These are phyloP conservation scores for Silene conica DNA, from an alignment of 148 eudicot genomes.

Conservation along the genomic window DNA sequence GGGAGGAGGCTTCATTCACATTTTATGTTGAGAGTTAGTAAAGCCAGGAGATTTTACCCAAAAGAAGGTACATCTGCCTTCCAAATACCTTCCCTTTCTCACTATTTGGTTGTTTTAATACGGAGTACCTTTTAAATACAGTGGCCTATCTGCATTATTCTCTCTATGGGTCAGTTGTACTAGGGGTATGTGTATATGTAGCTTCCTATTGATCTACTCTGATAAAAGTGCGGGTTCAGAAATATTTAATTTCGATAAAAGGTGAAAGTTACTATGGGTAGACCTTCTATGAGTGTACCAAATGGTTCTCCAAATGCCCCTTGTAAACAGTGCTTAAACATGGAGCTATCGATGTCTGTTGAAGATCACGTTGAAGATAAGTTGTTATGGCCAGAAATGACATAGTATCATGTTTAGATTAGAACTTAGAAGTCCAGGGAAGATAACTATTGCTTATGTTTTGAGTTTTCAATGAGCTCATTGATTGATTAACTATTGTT, in stretches of 20 bases:
- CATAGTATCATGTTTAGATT: background rate
- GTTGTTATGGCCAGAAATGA: background rate
- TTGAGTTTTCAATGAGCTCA: background rate
- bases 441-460: background rate
- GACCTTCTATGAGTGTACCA: background rate
- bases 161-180: background rate
- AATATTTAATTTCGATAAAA: too few species aligned
- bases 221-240: too few species aligned
- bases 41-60: background rate
- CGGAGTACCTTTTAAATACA: background rate
- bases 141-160: background rate
- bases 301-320: background rate
- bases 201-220: too few species aligned
- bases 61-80: too few species aligned
- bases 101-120: background rate
- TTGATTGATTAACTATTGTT: conserved; percentile 9
- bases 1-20: background rate
- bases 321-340: background rate
- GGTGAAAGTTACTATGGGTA: background rate
- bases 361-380: background rate
- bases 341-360: background rate
- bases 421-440: background rate
- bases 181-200: too few species aligned
- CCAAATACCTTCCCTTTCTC: background rate
- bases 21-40: background rate